phyloP scores from a whole-genome alignment of 805 yeast genomes.

The Teunomyces cretensis region DNA sequence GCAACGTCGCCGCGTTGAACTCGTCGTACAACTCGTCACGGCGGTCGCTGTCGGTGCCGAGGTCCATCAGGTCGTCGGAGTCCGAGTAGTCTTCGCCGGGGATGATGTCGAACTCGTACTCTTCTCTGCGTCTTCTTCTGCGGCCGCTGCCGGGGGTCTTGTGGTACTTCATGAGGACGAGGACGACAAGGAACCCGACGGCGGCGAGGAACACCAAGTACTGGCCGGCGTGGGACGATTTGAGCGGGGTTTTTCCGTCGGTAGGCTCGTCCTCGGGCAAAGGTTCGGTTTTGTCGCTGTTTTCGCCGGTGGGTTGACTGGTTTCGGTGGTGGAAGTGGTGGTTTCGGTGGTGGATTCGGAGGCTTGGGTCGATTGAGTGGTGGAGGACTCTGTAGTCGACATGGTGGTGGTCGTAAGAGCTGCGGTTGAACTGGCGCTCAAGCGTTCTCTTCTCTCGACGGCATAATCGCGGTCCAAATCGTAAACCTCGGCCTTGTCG shows the following conservation, averaged over 20 bases:
- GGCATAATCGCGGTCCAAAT: conserved; percentile 49
- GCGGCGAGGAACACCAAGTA: conserved; percentile 60
- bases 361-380: background rate
- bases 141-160: conserved; percentile 39
- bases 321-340: background rate
- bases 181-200: conserved; percentile 53
- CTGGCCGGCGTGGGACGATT: conserved; percentile 52
- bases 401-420: no score
- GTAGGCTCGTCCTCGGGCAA: conserved; percentile 3
- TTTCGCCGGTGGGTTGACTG: no score
- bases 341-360: background rate
- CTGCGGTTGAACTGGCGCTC: no score
- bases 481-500: conserved; percentile 56
- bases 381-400: conserved; percentile 3
- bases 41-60: conserved; percentile 23
- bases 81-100: conserved; percentile 59
- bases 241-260: conserved; percentile 26
- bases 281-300: conserved; percentile 1
- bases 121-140: conserved; percentile 64
- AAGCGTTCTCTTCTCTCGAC: conserved; percentile 27
- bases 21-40: conserved; percentile 35
- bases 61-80: conserved; percentile 37
- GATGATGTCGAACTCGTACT: conserved; percentile 75
- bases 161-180: conserved; percentile 47
- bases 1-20: conserved; percentile 15